phyloP scores from a whole-genome alignment of 768 basidiomycete genomes.

The Cytidiella melzeri region DNA sequence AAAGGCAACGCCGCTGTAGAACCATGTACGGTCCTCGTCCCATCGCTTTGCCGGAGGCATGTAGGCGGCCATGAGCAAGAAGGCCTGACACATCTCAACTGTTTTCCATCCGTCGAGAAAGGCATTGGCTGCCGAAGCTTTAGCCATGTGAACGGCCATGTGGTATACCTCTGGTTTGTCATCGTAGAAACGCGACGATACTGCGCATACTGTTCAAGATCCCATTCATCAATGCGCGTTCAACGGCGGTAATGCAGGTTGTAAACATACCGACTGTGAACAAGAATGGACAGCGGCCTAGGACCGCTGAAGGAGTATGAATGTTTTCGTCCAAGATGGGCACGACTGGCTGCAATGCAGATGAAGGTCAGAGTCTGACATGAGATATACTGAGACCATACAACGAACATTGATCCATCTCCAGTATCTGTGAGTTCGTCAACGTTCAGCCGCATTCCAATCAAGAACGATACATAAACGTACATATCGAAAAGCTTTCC shows the following conservation, averaged over 20 bases:
- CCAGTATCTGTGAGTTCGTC: conserved; percentile 38
- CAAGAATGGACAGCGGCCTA: conserved; percentile 50
- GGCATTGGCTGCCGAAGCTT: conserved; percentile 52
- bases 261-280: conserved; percentile 50
- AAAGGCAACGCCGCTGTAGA: conserved; percentile 67
- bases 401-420: conserved; percentile 44
- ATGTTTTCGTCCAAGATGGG: conserved; percentile 51
- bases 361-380: background rate
- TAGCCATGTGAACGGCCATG: conserved; percentile 56
- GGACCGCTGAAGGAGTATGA: conserved; percentile 46
- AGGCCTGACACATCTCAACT: conserved; percentile 78
- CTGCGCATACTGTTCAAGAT: conserved; percentile 51
- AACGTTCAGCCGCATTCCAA: background rate
- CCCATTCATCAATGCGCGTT: background rate
- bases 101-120: conserved; percentile 57
- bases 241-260: conserved; percentile 19
- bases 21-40: conserved; percentile 69
- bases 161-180: conserved; percentile 49
- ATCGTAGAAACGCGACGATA: conserved; percentile 60
- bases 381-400: background rate
- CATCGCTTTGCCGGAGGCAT: conserved; percentile 56
- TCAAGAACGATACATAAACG: conserved; percentile 9
- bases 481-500: conserved; percentile 25
- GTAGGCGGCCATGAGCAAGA: conserved; percentile 60
- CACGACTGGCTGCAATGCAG: conserved; percentile 41